Percentiles rank a stretch among this genome's conserved stretches.
Conservation (phyloP, 352 stramenopile species). For the Salisapilia sapeloensis region DNA sequence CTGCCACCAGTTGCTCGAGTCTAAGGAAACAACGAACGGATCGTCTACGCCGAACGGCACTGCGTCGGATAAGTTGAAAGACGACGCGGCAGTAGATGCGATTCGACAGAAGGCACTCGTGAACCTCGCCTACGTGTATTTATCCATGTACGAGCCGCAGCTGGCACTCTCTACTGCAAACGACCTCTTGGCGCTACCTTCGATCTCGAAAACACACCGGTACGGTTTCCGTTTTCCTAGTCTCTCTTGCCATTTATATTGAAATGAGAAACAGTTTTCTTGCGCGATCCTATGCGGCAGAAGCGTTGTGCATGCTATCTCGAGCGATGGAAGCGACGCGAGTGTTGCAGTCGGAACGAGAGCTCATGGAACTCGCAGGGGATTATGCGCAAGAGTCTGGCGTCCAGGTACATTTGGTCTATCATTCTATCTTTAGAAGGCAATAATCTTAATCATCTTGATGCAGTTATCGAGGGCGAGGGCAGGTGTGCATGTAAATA, state of each 20-base stretch:
- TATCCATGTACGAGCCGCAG: conserved; percentile 84
- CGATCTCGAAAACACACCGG: conserved; percentile 54
- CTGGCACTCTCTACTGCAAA: conserved; percentile 71
- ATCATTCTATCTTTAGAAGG: too few species aligned
- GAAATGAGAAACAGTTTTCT: conserved; percentile 39
- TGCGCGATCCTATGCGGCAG: conserved; percentile 74
- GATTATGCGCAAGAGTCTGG: conserved; percentile 65
- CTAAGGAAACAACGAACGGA: conserved; percentile 11
- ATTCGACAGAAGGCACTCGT: conserved; percentile 75
- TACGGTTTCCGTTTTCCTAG: conserved; percentile 4
- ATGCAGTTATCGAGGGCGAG: conserved; percentile 37
- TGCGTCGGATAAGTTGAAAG: conserved; percentile 1
- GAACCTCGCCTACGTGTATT: conserved; percentile 81
- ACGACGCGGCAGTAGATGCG: conserved; percentile 32
- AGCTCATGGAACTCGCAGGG: conserved; percentile 59
- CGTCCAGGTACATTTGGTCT: conserved; percentile 41
- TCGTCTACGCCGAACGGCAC: conserved; percentile 6
- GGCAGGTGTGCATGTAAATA: conserved; percentile 74
- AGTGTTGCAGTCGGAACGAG: conserved; percentile 45
- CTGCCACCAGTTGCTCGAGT: conserved; percentile 54
- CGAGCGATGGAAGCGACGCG: conserved; percentile 63
- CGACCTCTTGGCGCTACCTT: conserved; percentile 46
- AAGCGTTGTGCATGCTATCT: conserved; percentile 81
- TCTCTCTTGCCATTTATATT: background rate
- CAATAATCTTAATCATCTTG: background rate